Evolutionary conservation across 192 early-diverging fungal genomes (phyloP).

Genomic region (Podila clonocystis): DNA sequence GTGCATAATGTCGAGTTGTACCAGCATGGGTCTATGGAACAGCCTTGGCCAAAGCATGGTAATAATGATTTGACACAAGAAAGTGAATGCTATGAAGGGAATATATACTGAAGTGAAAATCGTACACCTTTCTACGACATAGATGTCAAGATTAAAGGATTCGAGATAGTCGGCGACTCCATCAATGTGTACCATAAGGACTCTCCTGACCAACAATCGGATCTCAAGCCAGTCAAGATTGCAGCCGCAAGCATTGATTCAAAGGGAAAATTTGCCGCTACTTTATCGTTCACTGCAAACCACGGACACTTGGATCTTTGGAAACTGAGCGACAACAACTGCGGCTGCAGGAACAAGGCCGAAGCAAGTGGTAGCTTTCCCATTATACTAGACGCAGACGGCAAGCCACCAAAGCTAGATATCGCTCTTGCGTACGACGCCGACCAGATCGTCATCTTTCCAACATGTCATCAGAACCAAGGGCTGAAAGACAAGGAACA

Average conservation of each 20-base stretch:
- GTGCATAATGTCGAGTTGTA: not conserved
- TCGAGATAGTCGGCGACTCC: not conserved
- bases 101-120: not conserved
- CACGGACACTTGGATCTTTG: not conserved
- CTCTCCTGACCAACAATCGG: not conserved
- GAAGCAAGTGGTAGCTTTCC: not conserved
- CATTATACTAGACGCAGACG: not conserved
- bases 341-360: not conserved
- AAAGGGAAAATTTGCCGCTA: not conserved
- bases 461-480: not conserved
- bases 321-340: not conserved
- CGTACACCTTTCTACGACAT: not conserved
- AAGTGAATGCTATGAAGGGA: not conserved
- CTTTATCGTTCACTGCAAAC: not conserved
- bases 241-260: not conserved
- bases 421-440: not conserved
- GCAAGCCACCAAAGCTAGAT: not conserved
- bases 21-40: not conserved
- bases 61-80: not conserved
- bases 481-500: not conserved
- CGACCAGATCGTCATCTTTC: not conserved
- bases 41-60: not conserved
- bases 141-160: not conserved
- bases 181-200: not conserved
- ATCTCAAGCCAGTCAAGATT: not conserved